Evolutionary conservation across 1,284 basidiomycete genomes (phyloP).

Genomic region (Trametes hirsuta): DNA sequence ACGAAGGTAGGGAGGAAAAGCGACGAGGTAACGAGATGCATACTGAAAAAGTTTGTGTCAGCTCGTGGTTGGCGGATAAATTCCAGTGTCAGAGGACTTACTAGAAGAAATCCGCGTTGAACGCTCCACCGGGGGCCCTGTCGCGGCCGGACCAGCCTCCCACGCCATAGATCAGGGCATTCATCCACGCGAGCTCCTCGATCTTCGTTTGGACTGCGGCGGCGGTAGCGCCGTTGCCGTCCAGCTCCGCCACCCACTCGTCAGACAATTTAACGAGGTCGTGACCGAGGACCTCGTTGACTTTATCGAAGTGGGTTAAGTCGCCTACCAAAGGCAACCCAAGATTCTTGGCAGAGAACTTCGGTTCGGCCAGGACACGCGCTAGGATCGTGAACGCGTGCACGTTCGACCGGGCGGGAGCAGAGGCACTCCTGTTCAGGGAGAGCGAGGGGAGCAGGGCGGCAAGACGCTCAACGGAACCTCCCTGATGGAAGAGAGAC

Average conservation of each 20-base stretch:
- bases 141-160: slow-evolving; percentile 36
- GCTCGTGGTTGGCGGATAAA: neutral
- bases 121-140: slow-evolving; percentile 22
- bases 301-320: slow-evolving; percentile 34
- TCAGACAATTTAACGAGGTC: slow-evolving; percentile 46
- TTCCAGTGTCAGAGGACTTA: slow-evolving; percentile 8
- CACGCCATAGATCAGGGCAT: slow-evolving; percentile 42
- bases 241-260: slow-evolving; percentile 48
- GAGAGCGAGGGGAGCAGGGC: slow-evolving; percentile 20
- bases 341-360: slow-evolving; percentile 42
- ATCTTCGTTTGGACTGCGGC: slow-evolving; percentile 43
- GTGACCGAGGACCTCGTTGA: slow-evolving; percentile 32
- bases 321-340: slow-evolving; percentile 40
- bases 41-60: slow-evolving; percentile 28
- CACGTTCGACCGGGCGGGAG: slow-evolving; percentile 15
- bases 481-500: slow-evolving; percentile 28
- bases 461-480: slow-evolving; percentile 10
- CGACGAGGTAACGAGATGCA: slow-evolving; percentile 51
- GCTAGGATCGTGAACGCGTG: slow-evolving; percentile 43
- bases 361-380: slow-evolving; percentile 40
- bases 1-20: slow-evolving; percentile 45
- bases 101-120: slow-evolving; percentile 44
- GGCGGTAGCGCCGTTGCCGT: slow-evolving; percentile 32
- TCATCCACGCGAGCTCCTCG: slow-evolving; percentile 47
- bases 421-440: slow-evolving; percentile 11